Base-by-base conservation (phyloP, 2,329 filamentous ascomycete genomes). In the Teratosphaeria epicoccoides region DNA sequence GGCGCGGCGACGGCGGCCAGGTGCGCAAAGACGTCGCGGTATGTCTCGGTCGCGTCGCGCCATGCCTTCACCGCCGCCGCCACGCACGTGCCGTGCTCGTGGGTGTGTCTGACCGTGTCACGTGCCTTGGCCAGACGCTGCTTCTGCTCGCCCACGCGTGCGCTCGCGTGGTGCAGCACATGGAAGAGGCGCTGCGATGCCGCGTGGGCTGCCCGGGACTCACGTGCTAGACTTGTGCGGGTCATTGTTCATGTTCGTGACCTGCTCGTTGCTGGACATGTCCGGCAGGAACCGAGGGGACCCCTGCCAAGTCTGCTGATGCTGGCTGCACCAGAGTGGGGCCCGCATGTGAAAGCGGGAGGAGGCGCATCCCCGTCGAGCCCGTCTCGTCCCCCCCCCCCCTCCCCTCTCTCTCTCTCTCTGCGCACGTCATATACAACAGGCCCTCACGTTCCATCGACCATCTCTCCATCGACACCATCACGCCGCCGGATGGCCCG, bases 161-260 rank as follows among this genome's bases (percentile, higher is more conserved):
- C 48, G 33, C 53, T 55, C n/a, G 57, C 61, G 46, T 50, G 54
- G n/a, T 55, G 52, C 5, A 66, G 57, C 14, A 59, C 57, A 49
- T 61, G 55, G 55, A 63, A 64, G 28, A 66, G 52, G 20, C 61
- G 61, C 50, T 66, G 63, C 2, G 61, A 63, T 4, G 61, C 63
- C 24, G 57, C 56, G 33, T 63, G 64, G 14, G 63, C 64, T 11
- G 63, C 63, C 12, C 43, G 57, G 40, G 46, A 22, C 40, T 52
- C 29, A 43, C 56, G 52, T 24, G 56, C 52, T 4, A 40, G 6
- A 17, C 33, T 40, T n/a, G n/a, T 40, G 5, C 33, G 33, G 14
- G 14, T 40, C 33, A 40, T 40, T 4, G 4, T 40, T 40, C 33
- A 40, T 40, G n/a, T 5, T 40, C 2, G 17, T 20, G 9, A 4